A percentile compares a stretch with the other conserved stretches of the same genome.
phyloP scores from a whole-genome alignment of 2,329 filamentous ascomycete species.

The Spiromastix sp. region DNA sequence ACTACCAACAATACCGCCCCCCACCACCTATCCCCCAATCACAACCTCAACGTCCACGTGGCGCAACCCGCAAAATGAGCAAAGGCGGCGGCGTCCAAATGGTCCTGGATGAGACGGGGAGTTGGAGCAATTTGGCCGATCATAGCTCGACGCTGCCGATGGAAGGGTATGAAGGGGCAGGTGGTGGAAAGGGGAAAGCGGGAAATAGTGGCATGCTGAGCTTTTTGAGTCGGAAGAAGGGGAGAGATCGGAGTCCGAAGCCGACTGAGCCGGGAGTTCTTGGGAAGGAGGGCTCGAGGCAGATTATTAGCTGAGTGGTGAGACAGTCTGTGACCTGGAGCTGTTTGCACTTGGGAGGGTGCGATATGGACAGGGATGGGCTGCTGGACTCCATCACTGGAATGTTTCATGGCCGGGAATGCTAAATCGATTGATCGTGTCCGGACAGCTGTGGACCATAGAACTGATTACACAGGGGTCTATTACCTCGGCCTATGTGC shows the following conservation, averaged over 20 bases:
- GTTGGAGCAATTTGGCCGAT: constrained; percentile 83
- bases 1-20: constrained; percentile 26
- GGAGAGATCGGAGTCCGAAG: constrained; percentile 82
- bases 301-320: constrained; percentile 56
- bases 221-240: constrained; percentile 82
- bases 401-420: no score
- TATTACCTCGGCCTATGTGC: no score
- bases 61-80: constrained; percentile 60
- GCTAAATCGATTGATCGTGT: no score
- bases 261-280: constrained; percentile 87
- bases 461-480: no score
- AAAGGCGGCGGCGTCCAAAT: constrained; percentile 81
- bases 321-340: no score
- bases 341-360: no score
- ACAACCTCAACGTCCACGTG: constrained; percentile 39
- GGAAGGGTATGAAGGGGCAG: constrained; percentile 43
- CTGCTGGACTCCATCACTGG: no score
- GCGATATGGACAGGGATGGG: no score
- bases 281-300: constrained; percentile 86
- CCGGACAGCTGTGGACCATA: no score
- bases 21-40: constrained; percentile 24
- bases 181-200: constrained; percentile 36
- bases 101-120: constrained; percentile 77
- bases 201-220: constrained; percentile 71
- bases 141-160: constrained; percentile 66